Percentiles rank a stretch among this genome's conserved stretches.
These are phyloP conservation scores for Gardenia jasminoides DNA, from an alignment of 257 asterid species.

Conservation along the genomic window DNA sequence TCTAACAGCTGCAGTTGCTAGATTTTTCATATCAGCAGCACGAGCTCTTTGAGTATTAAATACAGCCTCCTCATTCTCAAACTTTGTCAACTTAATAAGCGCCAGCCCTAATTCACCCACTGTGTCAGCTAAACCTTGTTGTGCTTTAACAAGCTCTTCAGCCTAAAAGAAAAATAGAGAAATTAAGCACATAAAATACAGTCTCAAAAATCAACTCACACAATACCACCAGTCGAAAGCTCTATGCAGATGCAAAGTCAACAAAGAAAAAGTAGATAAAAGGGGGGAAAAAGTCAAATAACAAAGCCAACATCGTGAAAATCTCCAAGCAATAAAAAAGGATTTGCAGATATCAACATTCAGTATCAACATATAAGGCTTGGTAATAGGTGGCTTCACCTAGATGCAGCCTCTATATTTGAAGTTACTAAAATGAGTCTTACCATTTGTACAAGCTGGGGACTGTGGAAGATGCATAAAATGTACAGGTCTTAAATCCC, in stretches of 20 bases:
- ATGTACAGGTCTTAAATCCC: not conserved
- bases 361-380: not conserved
- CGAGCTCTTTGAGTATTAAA: constrained; percentile 62
- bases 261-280: not conserved
- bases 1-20: constrained; percentile 90
- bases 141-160: constrained; percentile 83
- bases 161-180: constrained; percentile 47
- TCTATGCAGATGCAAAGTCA: not conserved
- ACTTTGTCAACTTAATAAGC: constrained; percentile 76
- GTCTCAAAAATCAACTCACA: not conserved
- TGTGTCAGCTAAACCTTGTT: constrained; percentile 83
- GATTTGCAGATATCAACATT: not conserved
- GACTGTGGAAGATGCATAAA: not conserved
- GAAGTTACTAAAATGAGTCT: not conserved
- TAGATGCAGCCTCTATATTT: not conserved
- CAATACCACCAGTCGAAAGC: not conserved
- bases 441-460: not conserved
- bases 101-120: constrained; percentile 92
- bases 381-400: not conserved
- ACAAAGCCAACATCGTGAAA: not conserved
- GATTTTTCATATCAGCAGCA: constrained; percentile 74
- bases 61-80: constrained; percentile 74
- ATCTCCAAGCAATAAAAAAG: not conserved
- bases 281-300: not conserved
- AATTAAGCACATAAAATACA: not conserved